Evolutionary conservation across 495 filamentous ascomycete genomes (phyloP), one percentile per base, ranked within the genome.

Genomic region (Penicillium desertorum): DNA sequence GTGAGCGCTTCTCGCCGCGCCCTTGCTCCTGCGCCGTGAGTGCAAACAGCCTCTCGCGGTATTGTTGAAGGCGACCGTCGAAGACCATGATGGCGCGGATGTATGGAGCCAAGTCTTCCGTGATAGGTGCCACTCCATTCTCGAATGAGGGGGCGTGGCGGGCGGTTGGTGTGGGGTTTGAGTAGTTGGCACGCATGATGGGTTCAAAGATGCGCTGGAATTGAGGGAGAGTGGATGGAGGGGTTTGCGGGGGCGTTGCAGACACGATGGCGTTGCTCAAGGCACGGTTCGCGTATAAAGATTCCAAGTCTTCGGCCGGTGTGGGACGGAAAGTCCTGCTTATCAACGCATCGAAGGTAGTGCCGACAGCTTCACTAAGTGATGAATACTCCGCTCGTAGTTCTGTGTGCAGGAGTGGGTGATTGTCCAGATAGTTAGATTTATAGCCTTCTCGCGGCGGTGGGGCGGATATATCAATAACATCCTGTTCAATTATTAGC

Each of bases 61-160:
- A 82, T 58, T 86, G 77, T 48, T 88, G 84, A 0, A 92, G 79
- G 11, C 77, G 78, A 4, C 84, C 72, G 58, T 96, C 93, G 63
- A 88, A 88, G 0, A 83, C 74, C 27, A 91, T 85, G 60, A 97
- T 96, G 10, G 79, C 75, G 19, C 94, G 87, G 20, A 96, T 80
- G 61, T 89, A 97, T 0, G 92, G 93, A 0, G 89, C 91, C 7
- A 96, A 71, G 57, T 98, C 94, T 44, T 87, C 79, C 5, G 77
- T 76, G 34, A 96, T 81, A 9, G 84, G 73, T 3, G 72, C 63
- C 39, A 85, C 64, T 0, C 84, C 82, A 36, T 89, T 82, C 55
- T 95, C 89, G 57, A 96, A 89, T 0, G 85, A 79, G 0, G 89
- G 91, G 0, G 83, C 68, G 17, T 58, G 57, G 34, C 66, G 78